Evolutionary conservation across 768 basidiomycete species (phyloP), one percentile per base, ranked within the genome.

Genomic region (Steccherinum ochraceum): DNA sequence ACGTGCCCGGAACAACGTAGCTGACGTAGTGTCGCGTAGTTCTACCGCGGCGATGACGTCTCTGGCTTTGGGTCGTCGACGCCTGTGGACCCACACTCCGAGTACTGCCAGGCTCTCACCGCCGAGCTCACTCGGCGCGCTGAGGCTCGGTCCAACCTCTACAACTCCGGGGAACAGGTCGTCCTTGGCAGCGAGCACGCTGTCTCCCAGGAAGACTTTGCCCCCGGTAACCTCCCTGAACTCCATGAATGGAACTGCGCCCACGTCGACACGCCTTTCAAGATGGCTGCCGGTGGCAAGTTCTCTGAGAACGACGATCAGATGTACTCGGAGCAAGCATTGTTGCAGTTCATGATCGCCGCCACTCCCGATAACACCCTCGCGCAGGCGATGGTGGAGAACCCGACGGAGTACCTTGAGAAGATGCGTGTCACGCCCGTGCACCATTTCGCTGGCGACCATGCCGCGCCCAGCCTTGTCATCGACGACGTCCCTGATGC

Each of bases 321-420:
- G 44, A 60, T 61, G 57, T 71, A 76, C 48, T 69, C 75, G 16
- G 61, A 79, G 2, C 68, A 76, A 1, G 81, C 89, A 3, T 79
- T 90, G 10, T 69, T 93, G 21, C 76, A 83, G 52, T 93, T 93
- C 73, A 89, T 93, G 77, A 71, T 82, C 23, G 80, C 81, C 0
- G 89, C 88, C 11, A 86, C 78, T 24, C 87, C 78, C 23, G 72
- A 72, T 50, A 60, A 67, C 51, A 62, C 65, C 3, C 67, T 84
- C 24, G 70, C 73, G 5, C 56, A 71, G 18, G 72, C 83, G 16
- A 77, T 89, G 35, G 58, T 71, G 20, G 60, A 64, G 24, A 74
- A 77, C 47, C 79, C 80, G 50, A 73, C 78, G 19, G 59, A 71
- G 2, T 74, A 82, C 61, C 61, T 81, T 35, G 64, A 73, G 27